Conservation (phyloP, 345 rosid species). For the Bruguiera sexangula region DNA sequence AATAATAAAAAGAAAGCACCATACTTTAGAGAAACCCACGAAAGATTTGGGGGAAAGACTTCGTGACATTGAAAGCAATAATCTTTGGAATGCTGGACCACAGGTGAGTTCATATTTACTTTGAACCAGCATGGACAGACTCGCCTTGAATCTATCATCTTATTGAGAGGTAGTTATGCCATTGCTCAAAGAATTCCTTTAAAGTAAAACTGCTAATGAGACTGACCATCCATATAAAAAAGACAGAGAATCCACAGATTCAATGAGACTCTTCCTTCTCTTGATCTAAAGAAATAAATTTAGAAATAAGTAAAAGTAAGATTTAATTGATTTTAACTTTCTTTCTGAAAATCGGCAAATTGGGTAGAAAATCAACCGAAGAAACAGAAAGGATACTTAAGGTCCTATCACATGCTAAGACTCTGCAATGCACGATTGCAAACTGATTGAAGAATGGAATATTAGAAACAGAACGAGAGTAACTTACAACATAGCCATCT, state of each 20-base stretch:
- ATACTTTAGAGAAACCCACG: background rate
- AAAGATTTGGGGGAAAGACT: background rate
- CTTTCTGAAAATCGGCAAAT: too few relatives aligned
- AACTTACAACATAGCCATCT: constrained; percentile 13
- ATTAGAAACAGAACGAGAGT: background rate
- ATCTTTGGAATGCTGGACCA: background rate
- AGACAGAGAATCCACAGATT: background rate
- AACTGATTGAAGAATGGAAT: too few relatives aligned
- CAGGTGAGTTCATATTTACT: background rate
- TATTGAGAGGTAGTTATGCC: too few relatives aligned
- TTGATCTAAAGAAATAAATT: background rate
- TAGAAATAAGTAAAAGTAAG: background rate
- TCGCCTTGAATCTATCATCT: too few relatives aligned
- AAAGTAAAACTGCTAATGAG: background rate
- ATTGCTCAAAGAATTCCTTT: too few relatives aligned
- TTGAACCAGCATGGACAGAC: too few relatives aligned
- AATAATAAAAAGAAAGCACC: background rate
- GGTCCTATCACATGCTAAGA: background rate
- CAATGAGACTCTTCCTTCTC: background rate
- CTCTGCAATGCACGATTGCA: background rate
- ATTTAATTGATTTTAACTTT: too few relatives aligned
- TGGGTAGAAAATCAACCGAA: background rate
- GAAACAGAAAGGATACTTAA: background rate
- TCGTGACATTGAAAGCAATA: background rate
- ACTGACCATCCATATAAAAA: background rate